Evolutionary conservation across 768 basidiomycete species (phyloP).

Genomic region (Pleurotus tuber-regium): DNA sequence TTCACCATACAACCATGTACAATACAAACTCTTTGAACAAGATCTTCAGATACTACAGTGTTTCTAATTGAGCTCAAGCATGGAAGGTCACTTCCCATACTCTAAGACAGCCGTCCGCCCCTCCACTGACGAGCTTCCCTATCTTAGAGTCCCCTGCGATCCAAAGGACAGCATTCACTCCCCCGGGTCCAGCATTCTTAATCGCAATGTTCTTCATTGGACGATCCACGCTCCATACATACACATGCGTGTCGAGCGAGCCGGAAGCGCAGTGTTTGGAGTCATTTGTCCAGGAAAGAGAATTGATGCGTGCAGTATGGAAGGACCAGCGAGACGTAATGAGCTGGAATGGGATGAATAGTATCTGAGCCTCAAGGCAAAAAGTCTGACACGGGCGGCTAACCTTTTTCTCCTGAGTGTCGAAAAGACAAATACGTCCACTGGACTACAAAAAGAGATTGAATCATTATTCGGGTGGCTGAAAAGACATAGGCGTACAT

Average conservation of each 20-base stretch:
- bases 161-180: constrained; percentile 83
- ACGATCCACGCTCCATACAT: constrained; percentile 76
- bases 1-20: too few relatives aligned
- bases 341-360: constrained; percentile 34
- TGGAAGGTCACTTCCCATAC: constrained; percentile 65
- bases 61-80: too few relatives aligned
- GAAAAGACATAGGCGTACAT: constrained; percentile 53
- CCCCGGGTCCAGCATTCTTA: constrained; percentile 84
- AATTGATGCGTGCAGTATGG: constrained; percentile 80
- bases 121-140: constrained; percentile 63
- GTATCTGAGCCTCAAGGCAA: too few relatives aligned
- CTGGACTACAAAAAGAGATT: constrained; percentile 48
- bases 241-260: constrained; percentile 91
- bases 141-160: constrained; percentile 40
- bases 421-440: constrained; percentile 80
- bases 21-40: too few relatives aligned
- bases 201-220: constrained; percentile 76
- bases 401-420: constrained; percentile 65
- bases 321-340: constrained; percentile 81
- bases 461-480: background rate
- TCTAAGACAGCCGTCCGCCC: constrained; percentile 80
- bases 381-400: too few relatives aligned
- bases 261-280: constrained; percentile 81
- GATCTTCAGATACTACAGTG: too few relatives aligned
- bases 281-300: constrained; percentile 74